phyloP scores from a whole-genome alignment of 352 stramenopile genomes.

The Pythium angustatum region DNA sequence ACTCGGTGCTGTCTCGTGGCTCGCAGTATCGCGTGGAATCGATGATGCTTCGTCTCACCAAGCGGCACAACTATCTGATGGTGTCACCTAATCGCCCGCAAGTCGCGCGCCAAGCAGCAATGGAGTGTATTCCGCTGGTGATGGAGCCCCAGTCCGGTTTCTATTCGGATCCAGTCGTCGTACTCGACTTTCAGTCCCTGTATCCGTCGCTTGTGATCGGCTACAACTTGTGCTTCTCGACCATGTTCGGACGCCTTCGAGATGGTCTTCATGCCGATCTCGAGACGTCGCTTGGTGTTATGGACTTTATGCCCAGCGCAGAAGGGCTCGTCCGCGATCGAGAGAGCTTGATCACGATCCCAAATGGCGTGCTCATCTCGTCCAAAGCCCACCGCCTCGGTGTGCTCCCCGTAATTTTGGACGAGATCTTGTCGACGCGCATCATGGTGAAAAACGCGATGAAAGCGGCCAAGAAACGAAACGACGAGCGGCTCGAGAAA shows the following conservation, averaged over 20 bases:
- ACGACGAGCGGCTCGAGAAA: conserved; percentile 60
- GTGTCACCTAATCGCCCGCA: conserved; percentile 75
- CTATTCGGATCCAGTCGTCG: conserved; percentile 97
- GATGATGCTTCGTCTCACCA: conserved; percentile 91
- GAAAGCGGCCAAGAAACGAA: conserved; percentile 87
- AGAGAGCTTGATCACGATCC: conserved; percentile 68
- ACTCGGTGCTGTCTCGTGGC: conserved; percentile 90
- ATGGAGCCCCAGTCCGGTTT: conserved; percentile 96
- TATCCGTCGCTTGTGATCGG: conserved; percentile 99
- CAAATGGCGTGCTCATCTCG: conserved; percentile 97
- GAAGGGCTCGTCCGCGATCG: conserved; percentile 50
- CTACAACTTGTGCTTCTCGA: conserved; percentile 99
- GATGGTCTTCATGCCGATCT: conserved; percentile 72
- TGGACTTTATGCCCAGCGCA: conserved; percentile 47
- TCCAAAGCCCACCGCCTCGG: conserved; percentile 92
- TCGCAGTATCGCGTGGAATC: conserved; percentile 94
- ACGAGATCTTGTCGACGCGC: conserved; percentile 95
- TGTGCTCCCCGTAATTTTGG: conserved; percentile 95
- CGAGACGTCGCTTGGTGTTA: conserved; percentile 64
- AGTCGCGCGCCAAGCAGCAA: conserved; percentile 88
- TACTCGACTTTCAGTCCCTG: conserved; percentile 99
- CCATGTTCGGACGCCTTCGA: conserved; percentile 91
- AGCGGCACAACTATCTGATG: conserved; percentile 85
- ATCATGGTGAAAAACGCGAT: conserved; percentile 99
- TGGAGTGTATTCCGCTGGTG: conserved; percentile 93